Evolutionary conservation across 1,284 basidiomycete species (phyloP), one percentile per base, ranked within the genome.

Genomic region (Rhodofomes roseus): DNA sequence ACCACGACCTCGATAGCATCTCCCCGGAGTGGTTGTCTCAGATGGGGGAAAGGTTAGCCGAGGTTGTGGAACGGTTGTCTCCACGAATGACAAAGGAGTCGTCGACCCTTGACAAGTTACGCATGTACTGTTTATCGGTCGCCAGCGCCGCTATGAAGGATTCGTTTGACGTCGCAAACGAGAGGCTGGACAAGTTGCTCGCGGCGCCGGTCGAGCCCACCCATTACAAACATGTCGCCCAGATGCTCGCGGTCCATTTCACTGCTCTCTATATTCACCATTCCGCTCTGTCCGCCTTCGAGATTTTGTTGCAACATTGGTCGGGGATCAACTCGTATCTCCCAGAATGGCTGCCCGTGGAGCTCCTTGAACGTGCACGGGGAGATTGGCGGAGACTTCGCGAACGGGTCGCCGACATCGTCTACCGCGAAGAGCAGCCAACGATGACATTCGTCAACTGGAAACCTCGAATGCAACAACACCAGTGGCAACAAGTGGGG

Each of bases 271-370:
- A 79, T 14, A 68, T 76, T 22, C 70, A 71, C 46, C 71, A 74
- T 43, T 71, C 73, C 59, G 65, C 75, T 18, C 39, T 68, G n/a
- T 71, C 70, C 14, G 77, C 77, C 23, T 66, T 87, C 31, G 76
- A 81, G 41, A 74, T 80, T 43, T 62, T 86, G 44, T 64, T 77
- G 51, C 62, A 70, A 31, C 73, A 84, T 40, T 83, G 79, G 81
- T 55, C 62, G 0, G 66, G 64, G 57, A 60, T 83, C n/a, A 71
- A 70, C 4, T 60, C 68, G 4, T 73, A 76, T 63, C 64, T 77
- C 6, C 12, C 12, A 16, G 37, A 50, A 11, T 34, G 31, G 31
- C 4, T 34, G 4, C 31, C 31, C 31, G 25, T 2, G 2, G 16
- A 9, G 25, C 16, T 18, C 9, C 12, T 27, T 41, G 18, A 37